Evolutionary conservation across 441 rosid species (phyloP).

Genomic region (Theobroma grandiflorum): DNA sequence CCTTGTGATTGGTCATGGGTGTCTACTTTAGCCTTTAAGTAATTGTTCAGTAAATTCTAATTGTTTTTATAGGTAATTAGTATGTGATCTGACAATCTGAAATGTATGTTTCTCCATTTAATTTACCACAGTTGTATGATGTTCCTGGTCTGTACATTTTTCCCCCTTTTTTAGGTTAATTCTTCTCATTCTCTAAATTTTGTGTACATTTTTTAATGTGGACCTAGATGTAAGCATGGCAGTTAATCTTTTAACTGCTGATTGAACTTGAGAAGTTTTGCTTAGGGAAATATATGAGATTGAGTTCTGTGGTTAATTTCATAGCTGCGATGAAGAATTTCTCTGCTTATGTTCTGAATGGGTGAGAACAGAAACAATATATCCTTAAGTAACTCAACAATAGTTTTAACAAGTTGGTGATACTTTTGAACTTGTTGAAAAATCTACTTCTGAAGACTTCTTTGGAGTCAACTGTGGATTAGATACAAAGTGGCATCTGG

Average conservation of each 20-base stretch:
- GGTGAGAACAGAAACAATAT: neutral
- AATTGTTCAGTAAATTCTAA: neutral
- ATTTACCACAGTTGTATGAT: neutral
- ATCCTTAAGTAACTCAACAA: neutral
- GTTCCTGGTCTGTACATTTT: neutral
- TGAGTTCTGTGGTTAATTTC: neutral
- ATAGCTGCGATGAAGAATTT: neutral
- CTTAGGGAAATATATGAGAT: neutral
- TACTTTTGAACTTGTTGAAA: neutral
- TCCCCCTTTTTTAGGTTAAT: neutral
- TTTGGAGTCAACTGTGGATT: neutral
- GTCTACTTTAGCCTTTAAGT: neutral
- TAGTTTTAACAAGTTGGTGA: neutral
- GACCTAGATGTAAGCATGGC: neutral
- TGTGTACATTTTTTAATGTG: neutral
- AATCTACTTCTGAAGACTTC: neutral
- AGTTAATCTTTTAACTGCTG: neutral
- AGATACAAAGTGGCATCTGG: conserved; percentile 2
- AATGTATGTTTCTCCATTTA: neutral
- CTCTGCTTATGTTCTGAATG: neutral
- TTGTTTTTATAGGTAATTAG: neutral
- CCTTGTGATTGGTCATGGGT: neutral
- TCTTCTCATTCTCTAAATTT: neutral
- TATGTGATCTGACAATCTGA: neutral
- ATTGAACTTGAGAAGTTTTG: neutral